Evolutionary conservation across 352 stramenopile species (phyloP), one percentile per base, ranked within the genome.

Genomic region (Globisporangium apiculatum): DNA sequence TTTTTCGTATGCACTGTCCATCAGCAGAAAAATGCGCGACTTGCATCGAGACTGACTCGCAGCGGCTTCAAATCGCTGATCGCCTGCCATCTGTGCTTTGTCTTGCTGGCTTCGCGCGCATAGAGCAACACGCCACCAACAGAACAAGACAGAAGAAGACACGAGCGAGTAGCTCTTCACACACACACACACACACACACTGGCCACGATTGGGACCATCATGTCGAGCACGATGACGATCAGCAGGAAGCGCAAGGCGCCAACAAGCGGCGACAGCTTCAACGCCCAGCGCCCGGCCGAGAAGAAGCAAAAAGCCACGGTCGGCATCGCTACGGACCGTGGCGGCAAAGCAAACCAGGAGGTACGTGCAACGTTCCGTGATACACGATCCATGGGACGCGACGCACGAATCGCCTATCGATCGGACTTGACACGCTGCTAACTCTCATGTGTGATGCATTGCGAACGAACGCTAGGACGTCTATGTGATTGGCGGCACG

Each of bases 401-500:
- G 42, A 47, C 12, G 41, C 9, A 14, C 9, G 42, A 17, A 47
- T 17, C 42, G 15, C 12, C n/a, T 17, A 17, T 15, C 10, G 41
- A 10, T 46, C 11, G 9, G 5, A 38, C 24, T 11, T 35, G 17
- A n/a, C 42, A 9, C 42, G 17, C 17, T 31, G n/a, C 42, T 58
- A 10, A n/a, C 43, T 53, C 35, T 7, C 31, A 6, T 49, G 5
- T 55, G 4, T 36, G 9, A 36, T 58, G 43, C 2, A 14, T 42
- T 31, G 24, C 24, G 24, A 31, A 31, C 24, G 24, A 31, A 31
- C 42, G 38, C 7, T 53, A 94, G 84, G 84, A 94, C 62, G 76
- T 76, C 9, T 94, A 94, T 59, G 91, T 86, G 60, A 79, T 94
- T 47, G 84, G 84, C 40, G 79, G 79, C 35, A 86, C 79, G 24